These are phyloP conservation scores for Przewalskia tangutica DNA, from an alignment of 257 asterid genomes.

Conservation along the genomic window DNA sequence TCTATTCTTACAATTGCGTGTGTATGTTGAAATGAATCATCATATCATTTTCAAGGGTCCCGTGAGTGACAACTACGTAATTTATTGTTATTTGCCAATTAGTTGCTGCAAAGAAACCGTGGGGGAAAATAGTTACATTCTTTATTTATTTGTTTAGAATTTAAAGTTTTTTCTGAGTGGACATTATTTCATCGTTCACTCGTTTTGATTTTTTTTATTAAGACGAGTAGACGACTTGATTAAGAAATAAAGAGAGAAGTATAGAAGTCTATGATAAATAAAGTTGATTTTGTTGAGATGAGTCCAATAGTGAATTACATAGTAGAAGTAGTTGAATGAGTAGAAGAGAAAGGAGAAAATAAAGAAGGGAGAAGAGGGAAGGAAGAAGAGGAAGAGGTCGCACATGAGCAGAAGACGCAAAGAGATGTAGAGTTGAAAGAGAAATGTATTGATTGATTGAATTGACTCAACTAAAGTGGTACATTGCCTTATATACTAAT, in stretches of 20 bases:
- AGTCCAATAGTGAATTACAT: too few relatives aligned
- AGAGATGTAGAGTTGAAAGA: too few relatives aligned
- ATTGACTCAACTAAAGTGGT: too few relatives aligned
- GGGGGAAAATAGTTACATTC: neutral
- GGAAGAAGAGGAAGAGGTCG: too few relatives aligned
- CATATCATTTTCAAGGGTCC: slow-evolving; percentile 16
- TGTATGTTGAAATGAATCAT: slow-evolving; percentile 10
- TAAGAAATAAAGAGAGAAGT: neutral
- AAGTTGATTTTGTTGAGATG: too few relatives aligned
- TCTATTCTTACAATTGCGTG: neutral
- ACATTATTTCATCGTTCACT: neutral
- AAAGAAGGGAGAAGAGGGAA: too few relatives aligned
- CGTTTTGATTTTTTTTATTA: neutral
- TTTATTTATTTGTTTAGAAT: neutral
- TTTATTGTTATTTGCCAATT: slow-evolving; percentile 2
- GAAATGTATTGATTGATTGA: too few relatives aligned
- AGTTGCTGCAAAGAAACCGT: neutral
- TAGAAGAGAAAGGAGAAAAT: too few relatives aligned
- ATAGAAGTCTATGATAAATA: neutral
- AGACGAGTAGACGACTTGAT: neutral
- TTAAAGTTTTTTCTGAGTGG: neutral
- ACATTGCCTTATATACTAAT: too few relatives aligned
- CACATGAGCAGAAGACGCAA: too few relatives aligned
- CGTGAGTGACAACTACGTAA: slow-evolving; percentile 18
- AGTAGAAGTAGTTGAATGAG: too few relatives aligned